Conservation (phyloP, 257 asterid genomes). For the Cruciata laevipes region DNA sequence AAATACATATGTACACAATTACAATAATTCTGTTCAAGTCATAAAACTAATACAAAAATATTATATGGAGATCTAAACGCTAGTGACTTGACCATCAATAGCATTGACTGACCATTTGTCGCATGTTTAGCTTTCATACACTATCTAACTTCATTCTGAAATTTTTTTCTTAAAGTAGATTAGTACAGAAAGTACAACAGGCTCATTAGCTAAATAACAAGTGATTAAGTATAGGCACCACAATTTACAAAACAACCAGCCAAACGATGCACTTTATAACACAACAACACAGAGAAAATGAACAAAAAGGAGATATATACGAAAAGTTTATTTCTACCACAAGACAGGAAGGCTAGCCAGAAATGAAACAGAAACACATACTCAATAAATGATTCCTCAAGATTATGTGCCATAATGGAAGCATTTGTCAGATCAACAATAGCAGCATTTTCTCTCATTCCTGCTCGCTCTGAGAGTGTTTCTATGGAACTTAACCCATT, state of each 20-base stretch:
- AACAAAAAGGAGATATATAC: background rate
- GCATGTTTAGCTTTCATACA: background rate
- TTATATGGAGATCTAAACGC: background rate
- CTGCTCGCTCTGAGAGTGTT: constrained; percentile 84
- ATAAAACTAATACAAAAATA: background rate
- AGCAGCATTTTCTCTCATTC: constrained; percentile 82
- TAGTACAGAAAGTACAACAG: background rate
- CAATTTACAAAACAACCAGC: background rate
- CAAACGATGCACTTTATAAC: background rate
- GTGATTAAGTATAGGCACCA: background rate
- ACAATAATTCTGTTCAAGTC: background rate
- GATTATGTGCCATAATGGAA: constrained; percentile 71
- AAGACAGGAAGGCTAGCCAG: background rate
- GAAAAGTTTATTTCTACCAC: background rate
- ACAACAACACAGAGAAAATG: background rate
- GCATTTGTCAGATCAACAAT: constrained; percentile 84
- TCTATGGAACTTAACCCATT: constrained; percentile 79
- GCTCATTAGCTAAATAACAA: background rate
- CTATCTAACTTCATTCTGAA: background rate
- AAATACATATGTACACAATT: background rate
- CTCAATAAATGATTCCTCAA: constrained; percentile 88
- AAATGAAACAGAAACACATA: constrained; percentile 30
- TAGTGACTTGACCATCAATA: background rate
- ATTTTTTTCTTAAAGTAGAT: background rate
- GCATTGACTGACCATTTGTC: background rate